Evolutionary conservation across 2,329 filamentous ascomycete genomes (phyloP), one percentile per base, ranked within the genome.

Genomic region (Sclerotiophoma versabilis): DNA sequence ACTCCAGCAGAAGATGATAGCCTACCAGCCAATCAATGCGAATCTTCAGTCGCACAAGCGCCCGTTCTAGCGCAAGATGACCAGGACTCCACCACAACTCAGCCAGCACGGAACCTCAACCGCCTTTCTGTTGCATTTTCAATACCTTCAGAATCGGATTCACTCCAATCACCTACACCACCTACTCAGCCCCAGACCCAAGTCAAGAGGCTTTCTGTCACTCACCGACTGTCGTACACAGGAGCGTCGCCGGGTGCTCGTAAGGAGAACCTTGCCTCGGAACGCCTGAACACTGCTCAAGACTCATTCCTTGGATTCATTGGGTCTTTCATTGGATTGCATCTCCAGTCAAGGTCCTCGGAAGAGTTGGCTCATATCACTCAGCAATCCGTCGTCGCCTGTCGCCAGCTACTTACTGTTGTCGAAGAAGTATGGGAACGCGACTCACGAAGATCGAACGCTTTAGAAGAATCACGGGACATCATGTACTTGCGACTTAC

Each of bases 301-400:
- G 93, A 98, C 76, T 86, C 85, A 7, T 96, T 98, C 69, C 80
- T 99, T 47, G 95, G 93, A 6, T 90, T 93, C 69, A 85, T 99
- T 45, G 93, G 91, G 44, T 96, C 92, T 4, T 96, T 98, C 73
- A 93, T 98, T 71, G 95, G 95, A 14, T 83, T 97, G 50, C 92
- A 97, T 74, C 81, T 97, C 56, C 92, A 97, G 72, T 95, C 93
- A n/a, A 89, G 95, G 58, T 95, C 92, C 7, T 89, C 92, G 8
- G 86, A 89, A 1, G 92, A 96, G 72, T 82, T 98, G 42, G 86
- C 92, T 26, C 78, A 87, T 10, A 92, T 91, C 14, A 93, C 96
- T 41, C 88, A 91, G 70, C 88, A 93, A 71, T 91, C 93, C 8
- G 90, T 93, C 9, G 83, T 86, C 7, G 92, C 93, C 2, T 96